Conservation (phyloP, 2,329 filamentous ascomycete species). For the Colletotrichum kahawae region DNA sequence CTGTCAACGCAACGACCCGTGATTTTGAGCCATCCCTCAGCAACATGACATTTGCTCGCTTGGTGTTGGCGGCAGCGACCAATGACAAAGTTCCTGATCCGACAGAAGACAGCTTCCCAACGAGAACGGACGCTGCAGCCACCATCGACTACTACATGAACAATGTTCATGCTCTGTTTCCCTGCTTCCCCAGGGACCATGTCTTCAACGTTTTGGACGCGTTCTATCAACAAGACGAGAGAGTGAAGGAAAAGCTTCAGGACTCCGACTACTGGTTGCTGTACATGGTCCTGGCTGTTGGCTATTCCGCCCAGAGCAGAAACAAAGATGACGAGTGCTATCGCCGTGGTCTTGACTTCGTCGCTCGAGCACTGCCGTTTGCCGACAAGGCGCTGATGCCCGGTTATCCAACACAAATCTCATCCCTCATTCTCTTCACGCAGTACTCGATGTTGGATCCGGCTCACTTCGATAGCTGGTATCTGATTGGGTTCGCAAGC, state of each 20-base stretch:
- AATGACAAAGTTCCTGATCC: conserved; percentile 74
- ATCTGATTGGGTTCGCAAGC: conserved; percentile 87
- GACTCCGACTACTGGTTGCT: conserved; percentile 84
- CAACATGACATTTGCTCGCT: conserved; percentile 89
- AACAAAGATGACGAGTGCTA: conserved; percentile 70
- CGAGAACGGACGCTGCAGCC: conserved; percentile 69
- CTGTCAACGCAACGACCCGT: conserved; percentile 91
- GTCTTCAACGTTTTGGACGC: conserved; percentile 82
- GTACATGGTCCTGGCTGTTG: conserved; percentile 88
- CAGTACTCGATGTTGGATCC: conserved; percentile 92
- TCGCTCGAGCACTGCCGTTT: conserved; percentile 71
- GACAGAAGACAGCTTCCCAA: conserved; percentile 68
- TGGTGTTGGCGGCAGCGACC: conserved; percentile 83
- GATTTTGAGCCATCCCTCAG: conserved; percentile 90
- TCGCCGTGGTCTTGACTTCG: conserved; percentile 58
- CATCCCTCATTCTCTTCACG: conserved; percentile 83
- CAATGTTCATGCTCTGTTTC: conserved; percentile 80
- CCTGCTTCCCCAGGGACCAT: conserved; percentile 80
- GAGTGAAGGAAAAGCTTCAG: conserved; percentile 52
- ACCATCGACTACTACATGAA: conserved; percentile 85
- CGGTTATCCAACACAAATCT: conserved; percentile 83
- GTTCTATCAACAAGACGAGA: conserved; percentile 74
- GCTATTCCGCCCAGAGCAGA: conserved; percentile 75
- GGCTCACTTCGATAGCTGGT: conserved; percentile 92
- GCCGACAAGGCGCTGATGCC: conserved; percentile 85